These are phyloP conservation scores for Talaromyces borbonicus DNA, from an alignment of 495 filamentous ascomycete species.

Conservation along the genomic window DNA sequence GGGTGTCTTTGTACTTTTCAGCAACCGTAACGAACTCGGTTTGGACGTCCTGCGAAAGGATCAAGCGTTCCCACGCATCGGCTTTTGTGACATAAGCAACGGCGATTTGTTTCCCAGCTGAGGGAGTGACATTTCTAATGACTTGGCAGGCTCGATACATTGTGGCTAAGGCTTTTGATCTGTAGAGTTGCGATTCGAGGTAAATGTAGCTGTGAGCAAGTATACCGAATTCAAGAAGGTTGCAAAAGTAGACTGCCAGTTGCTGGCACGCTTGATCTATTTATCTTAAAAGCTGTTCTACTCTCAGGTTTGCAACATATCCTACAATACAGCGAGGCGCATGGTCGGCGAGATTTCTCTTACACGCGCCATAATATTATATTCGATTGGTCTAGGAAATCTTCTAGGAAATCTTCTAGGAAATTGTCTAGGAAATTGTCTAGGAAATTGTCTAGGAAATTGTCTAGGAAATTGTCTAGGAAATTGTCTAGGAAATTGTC, in stretches of 20 bases:
- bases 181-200: not conserved
- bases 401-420: not conserved
- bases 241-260: not conserved
- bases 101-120: constrained; percentile 1
- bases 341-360: not conserved
- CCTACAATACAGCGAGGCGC: not conserved
- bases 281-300: not conserved
- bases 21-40: constrained; percentile 1
- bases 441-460: not conserved
- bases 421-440: not conserved
- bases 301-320: not conserved
- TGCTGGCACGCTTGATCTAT: not conserved
- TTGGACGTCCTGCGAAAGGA: not conserved
- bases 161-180: not conserved
- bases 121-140: not conserved
- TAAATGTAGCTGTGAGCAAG: not conserved
- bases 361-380: not conserved
- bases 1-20: constrained; percentile 2
- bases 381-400: not conserved
- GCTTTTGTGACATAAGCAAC: constrained; percentile 1
- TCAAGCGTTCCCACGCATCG: not conserved
- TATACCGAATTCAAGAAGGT: not conserved
- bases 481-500: not conserved
- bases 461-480: not conserved
- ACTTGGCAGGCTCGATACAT: not conserved